Evolutionary conservation across 164 flowering plant genomes (phyloP).

Genomic region (Sedum album): DNA sequence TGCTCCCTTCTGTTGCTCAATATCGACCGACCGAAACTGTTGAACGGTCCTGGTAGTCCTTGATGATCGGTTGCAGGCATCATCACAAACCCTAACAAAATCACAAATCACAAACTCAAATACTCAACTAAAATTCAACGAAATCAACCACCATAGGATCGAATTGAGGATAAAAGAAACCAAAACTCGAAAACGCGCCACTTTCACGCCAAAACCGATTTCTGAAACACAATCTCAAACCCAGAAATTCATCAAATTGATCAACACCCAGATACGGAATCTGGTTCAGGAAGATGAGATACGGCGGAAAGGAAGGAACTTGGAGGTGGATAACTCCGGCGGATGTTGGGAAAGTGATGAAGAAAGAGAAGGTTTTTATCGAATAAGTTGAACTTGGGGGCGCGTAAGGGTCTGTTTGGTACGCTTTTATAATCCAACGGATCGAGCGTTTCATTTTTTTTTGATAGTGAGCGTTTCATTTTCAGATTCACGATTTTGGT

Average conservation of each 20-base stretch:
- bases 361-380: not conserved
- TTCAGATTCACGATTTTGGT: too few relatives aligned
- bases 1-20: slow-evolving; percentile 63
- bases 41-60: slow-evolving; percentile 37
- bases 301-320: too few relatives aligned
- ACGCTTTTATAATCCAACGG: not conserved
- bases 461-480: too few relatives aligned
- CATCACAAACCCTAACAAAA: slow-evolving; percentile 15
- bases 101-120: not conserved
- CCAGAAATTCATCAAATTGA: too few relatives aligned
- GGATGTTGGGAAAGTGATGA: not conserved
- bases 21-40: slow-evolving; percentile 48
- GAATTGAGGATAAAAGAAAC: too few relatives aligned
- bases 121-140: not conserved
- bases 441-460: not conserved
- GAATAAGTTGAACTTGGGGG: not conserved
- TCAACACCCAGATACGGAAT: too few relatives aligned
- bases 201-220: not conserved
- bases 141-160: not conserved
- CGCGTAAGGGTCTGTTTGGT: slow-evolving; percentile 8
- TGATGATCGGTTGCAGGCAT: slow-evolving; percentile 79
- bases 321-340: too few relatives aligned
- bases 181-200: too few relatives aligned
- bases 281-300: too few relatives aligned
- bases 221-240: too few relatives aligned